Percentiles rank a stretch among this genome's conserved stretches.
These are phyloP conservation scores for Nemania abortiva DNA, from an alignment of 2,329 filamentous ascomycete genomes.

Conservation along the genomic window DNA sequence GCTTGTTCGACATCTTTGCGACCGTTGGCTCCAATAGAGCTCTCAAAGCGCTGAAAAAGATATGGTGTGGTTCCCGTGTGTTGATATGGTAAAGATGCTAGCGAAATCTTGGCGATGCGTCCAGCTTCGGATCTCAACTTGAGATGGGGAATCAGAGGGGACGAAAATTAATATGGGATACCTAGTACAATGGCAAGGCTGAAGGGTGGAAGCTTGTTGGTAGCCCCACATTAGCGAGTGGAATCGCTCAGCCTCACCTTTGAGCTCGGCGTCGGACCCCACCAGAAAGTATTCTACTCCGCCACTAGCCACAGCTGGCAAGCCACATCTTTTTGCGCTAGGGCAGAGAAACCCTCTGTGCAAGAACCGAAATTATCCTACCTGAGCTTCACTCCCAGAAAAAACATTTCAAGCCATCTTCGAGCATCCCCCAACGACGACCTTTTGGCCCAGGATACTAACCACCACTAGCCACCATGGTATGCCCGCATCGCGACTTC, in stretches of 20 bases:
- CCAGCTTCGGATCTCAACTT: constrained; percentile 59
- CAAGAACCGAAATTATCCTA: constrained; percentile 42
- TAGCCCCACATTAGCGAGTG: constrained; percentile 32
- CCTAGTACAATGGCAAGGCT: constrained; percentile 43
- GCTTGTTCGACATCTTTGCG: constrained; percentile 84
- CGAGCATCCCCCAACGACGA: constrained; percentile 29
- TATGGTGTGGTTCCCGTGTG: constrained; percentile 45
- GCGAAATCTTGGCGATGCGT: constrained; percentile 54
- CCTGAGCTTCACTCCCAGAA: constrained; percentile 27
- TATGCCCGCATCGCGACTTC: constrained; percentile 42
- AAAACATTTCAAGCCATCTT: constrained; percentile 22
- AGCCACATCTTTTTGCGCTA: constrained; percentile 41
- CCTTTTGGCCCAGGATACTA: constrained; percentile 45
- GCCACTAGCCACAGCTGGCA: constrained; percentile 43
- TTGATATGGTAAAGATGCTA: constrained; percentile 48
- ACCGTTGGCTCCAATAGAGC: constrained; percentile 58
- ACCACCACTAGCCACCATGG: constrained; percentile 55
- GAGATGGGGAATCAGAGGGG: constrained; percentile 50
- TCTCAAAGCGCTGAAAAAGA: constrained; percentile 59
- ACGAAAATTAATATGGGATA: constrained; percentile 57
- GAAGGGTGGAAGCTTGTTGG: constrained; percentile 35
- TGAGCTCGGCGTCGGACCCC: constrained; percentile 39
- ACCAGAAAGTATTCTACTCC: constrained; percentile 32
- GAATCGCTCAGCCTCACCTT: constrained; percentile 28
- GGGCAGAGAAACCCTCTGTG: constrained; percentile 50